Percentiles rank a stretch among this genome's conserved stretches.
Evolutionary conservation across 2,329 filamentous ascomycete genomes (phyloP).

Genomic region (Penicillium sp.): DNA sequence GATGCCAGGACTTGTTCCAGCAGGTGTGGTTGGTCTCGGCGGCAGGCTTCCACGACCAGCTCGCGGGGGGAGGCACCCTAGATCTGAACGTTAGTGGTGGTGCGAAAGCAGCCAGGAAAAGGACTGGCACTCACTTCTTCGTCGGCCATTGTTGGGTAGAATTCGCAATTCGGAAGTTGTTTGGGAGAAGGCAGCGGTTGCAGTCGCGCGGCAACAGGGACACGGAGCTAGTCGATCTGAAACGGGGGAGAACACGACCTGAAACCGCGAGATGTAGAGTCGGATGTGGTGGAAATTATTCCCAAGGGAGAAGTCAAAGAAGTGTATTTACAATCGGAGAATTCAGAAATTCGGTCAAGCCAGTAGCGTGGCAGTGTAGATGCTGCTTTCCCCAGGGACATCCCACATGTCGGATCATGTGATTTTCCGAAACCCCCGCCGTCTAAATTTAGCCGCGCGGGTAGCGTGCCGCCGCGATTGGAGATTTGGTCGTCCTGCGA

Average conservation of each 20-base stretch:
- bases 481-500: conserved; percentile 1
- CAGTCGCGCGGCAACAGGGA: conserved; percentile 10
- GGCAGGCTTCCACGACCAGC: conserved; percentile 88
- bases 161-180: not conserved
- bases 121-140: conserved; percentile 42
- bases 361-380: conserved; percentile 5
- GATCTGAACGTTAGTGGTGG: conserved; percentile 8
- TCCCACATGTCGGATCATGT: conserved; percentile 22
- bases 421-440: conserved; percentile 18
- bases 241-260: conserved; percentile 11
- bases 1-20: conserved; percentile 73
- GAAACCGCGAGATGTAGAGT: not conserved
- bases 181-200: not conserved
- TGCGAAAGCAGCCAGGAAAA: not conserved
- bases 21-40: conserved; percentile 87
- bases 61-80: conserved; percentile 86
- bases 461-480: conserved; percentile 17
- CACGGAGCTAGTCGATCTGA: conserved; percentile 10
- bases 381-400: conserved; percentile 24
- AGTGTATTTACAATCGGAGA: conserved; percentile 22
- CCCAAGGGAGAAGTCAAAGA: not conserved
- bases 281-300: not conserved
- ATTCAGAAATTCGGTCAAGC: conserved; percentile 8
- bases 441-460: conserved; percentile 26
- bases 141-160: conserved; percentile 42